Base-by-base conservation (phyloP, 768 basidiomycete species). In the Tubosaeta brunneosetosa region DNA sequence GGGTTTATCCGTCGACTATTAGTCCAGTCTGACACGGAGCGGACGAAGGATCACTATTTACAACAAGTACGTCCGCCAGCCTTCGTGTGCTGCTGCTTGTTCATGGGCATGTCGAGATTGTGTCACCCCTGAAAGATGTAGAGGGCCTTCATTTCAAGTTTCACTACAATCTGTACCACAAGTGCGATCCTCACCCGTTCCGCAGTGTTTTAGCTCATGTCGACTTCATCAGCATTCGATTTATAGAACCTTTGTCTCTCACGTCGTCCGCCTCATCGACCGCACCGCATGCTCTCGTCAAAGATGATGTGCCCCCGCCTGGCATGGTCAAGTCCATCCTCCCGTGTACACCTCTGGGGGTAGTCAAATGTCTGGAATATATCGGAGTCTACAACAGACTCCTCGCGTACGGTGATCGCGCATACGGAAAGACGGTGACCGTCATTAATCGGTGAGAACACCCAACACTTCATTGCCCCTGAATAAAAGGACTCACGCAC, bases 121-220 rank as follows among this genome's bases (percentile, higher is more conserved):
- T 99, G 7, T 94, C 92, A 0, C 94, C 97, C 3, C 79, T 88
- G 57, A 99, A 99, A 72, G 97, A 99, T 61, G 97, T 99, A 55
- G 97, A 99, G 71, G 95, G 97, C 3, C 77, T 99, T 48, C 84
- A 99, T 71, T 91, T 91, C 76, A 94, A 94, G 66, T 98, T 97
- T 67, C 88, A 93, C 64, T 90, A 87, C 65, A 95, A 94, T 68
- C 74, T 95, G 49, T 94, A 94, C 69, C 92, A 95, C 77, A 97
- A 95, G 94, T 95, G 58, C 49, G 82, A 58, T 5, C 19, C 27
- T 33, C 6, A 3, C 19, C 10, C 31, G 26, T 31, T 47, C n/a
- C 13, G 17, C 22, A 16, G 29, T 16, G 8, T 14, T 14, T 43
- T 50, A 11, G 29, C 46, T 49, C 25, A 32, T 12, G 37, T 1